Evolutionary conservation across 345 rosid species (phyloP).

Genomic region (Streptanthus diversifolius): DNA sequence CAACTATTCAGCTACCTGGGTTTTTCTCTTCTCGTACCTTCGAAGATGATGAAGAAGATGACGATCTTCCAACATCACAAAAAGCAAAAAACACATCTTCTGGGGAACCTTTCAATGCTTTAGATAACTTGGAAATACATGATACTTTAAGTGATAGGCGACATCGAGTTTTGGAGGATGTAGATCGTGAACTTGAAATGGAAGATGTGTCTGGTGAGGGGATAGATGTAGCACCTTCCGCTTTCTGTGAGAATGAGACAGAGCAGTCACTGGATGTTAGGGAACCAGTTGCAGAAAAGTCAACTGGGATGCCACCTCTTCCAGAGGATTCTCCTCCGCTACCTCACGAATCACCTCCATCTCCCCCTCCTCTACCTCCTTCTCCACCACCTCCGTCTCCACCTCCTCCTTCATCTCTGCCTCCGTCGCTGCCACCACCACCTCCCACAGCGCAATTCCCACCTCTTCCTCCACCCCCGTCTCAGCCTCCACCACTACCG

Average conservation of each 20-base stretch:
- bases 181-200: conserved; percentile 97
- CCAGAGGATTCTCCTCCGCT: conserved; percentile 61
- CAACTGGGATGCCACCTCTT: conserved; percentile 35
- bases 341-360: conserved; percentile 62
- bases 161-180: conserved; percentile 78
- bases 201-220: conserved; percentile 79
- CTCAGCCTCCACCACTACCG: conserved; percentile 51
- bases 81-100: conserved; percentile 40
- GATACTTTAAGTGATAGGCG: conserved; percentile 57
- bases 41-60: conserved; percentile 71
- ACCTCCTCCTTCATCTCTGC: conserved; percentile 38
- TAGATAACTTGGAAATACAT: conserved; percentile 45
- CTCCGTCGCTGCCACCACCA: conserved; percentile 50
- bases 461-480: conserved; percentile 57
- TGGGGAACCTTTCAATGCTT: conserved; percentile 39
- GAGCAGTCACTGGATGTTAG: conserved; percentile 35
- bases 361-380: conserved; percentile 67
- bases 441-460: conserved; percentile 41
- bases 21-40: conserved; percentile 60
- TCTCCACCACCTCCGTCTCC: conserved; percentile 56
- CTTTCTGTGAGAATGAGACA: conserved; percentile 41
- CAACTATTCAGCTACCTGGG: conserved; percentile 89
- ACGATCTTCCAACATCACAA: conserved; percentile 45
- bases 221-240: conserved; percentile 49
- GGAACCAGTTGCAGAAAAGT: conserved; percentile 38